Conservation (phyloP, 2,329 filamentous ascomycete species). For the Apiospora aurea region DNA sequence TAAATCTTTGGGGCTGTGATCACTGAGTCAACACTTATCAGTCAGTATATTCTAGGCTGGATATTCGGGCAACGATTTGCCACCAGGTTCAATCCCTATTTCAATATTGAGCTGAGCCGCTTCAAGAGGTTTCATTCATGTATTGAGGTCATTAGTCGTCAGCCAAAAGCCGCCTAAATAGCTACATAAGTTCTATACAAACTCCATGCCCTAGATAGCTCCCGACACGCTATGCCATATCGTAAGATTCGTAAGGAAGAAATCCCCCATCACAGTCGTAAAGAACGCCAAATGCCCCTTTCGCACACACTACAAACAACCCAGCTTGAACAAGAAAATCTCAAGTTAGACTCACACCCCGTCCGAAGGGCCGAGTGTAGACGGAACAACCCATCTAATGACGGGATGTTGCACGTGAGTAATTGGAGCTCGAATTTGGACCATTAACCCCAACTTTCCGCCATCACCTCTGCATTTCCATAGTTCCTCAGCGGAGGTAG, state of each 20-base stretch:
- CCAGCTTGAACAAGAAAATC: neutral
- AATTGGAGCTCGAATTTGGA: too few species aligned
- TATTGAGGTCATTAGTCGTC: constrained; percentile 21
- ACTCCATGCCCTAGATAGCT: constrained; percentile 20
- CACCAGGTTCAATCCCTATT: neutral
- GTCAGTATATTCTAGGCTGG: neutral
- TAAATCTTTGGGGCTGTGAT: neutral
- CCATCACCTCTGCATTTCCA: neutral
- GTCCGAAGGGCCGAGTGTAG: too few species aligned
- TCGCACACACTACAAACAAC: neutral
- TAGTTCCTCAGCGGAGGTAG: constrained; percentile 36
- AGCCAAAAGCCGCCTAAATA: constrained; percentile 20
- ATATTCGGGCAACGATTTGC: neutral
- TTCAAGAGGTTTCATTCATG: neutral
- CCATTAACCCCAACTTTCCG: too few species aligned
- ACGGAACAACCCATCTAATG: too few species aligned
- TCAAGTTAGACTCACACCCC: neutral
- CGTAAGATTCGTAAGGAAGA: constrained; percentile 19
- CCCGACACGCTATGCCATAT: constrained; percentile 20
- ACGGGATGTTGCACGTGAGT: too few species aligned
- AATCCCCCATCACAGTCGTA: neutral
- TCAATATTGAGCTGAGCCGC: neutral
- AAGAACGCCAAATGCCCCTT: constrained; percentile 17
- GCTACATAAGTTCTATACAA: constrained; percentile 22
- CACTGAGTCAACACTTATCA: neutral